Evolutionary conservation across 768 basidiomycete genomes (phyloP).

Genomic region (Arthromyces matolae): DNA sequence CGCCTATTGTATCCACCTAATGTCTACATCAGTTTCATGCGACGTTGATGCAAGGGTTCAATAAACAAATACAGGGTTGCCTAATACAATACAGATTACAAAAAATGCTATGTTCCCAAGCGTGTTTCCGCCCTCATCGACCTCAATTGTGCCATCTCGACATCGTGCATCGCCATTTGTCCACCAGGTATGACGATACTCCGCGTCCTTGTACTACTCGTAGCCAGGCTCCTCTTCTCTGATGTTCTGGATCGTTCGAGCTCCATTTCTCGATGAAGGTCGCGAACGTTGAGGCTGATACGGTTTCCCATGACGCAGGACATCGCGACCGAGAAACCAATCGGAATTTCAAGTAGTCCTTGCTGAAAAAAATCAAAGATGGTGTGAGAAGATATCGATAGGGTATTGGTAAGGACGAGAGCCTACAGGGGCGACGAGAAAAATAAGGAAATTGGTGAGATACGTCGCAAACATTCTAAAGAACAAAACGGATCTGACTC

Average conservation of each 20-base stretch:
- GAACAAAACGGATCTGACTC: slow-evolving; percentile 1
- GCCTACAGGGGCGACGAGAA: slow-evolving; percentile 31
- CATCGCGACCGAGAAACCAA: slow-evolving; percentile 56
- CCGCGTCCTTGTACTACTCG: background rate
- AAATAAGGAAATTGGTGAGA: slow-evolving; percentile 44
- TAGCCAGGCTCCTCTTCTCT: background rate
- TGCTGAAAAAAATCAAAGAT: slow-evolving; percentile 25
- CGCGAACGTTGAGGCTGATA: slow-evolving; percentile 52
- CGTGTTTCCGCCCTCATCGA: slow-evolving; percentile 24
- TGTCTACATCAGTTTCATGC: background rate
- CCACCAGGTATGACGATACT: slow-evolving; percentile 4
- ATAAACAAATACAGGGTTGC: background rate
- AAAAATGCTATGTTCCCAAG: background rate
- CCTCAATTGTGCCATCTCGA: slow-evolving; percentile 33
- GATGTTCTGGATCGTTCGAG: background rate
- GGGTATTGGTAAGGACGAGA: background rate
- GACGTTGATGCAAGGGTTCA: background rate
- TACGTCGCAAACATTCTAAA: slow-evolving; percentile 54
- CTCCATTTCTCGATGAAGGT: slow-evolving; percentile 29
- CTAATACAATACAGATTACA: background rate
- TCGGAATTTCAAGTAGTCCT: slow-evolving; percentile 46
- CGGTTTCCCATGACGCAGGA: slow-evolving; percentile 57
- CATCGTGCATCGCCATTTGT: slow-evolving; percentile 20
- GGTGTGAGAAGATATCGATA: background rate
- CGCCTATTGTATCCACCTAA: too few relatives aligned